A percentile compares a stretch with the other conserved stretches of the same genome.
phyloP scores from a whole-genome alignment of 371 early-diverging fungal genomes.

The Modicella reniformis region DNA sequence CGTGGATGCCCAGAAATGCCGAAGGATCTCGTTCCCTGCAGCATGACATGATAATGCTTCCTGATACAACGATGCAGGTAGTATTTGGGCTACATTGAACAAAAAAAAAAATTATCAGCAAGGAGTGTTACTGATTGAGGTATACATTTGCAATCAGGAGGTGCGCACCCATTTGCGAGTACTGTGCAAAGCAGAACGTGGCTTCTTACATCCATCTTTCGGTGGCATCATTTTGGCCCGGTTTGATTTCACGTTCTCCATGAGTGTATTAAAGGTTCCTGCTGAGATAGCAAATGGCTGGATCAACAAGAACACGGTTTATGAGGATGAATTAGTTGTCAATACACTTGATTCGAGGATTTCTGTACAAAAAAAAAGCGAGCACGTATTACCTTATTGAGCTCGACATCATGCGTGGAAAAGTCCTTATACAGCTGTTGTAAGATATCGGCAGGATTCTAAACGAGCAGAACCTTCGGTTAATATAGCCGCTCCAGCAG shows the following conservation, averaged over 20 bases:
- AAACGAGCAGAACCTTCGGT: not conserved
- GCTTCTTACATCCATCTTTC: constrained; percentile 47
- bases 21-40: constrained; percentile 71
- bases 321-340: not conserved
- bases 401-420: constrained; percentile 20
- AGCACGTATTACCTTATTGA: constrained; percentile 30
- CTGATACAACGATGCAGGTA: constrained; percentile 60
- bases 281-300: constrained; percentile 40
- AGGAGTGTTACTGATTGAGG: no score
- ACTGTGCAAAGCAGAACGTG: not conserved
- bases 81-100: constrained; percentile 39
- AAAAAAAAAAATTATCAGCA: not conserved
- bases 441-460: constrained; percentile 39
- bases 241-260: constrained; percentile 44
- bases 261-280: constrained; percentile 33
- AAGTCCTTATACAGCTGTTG: constrained; percentile 30
- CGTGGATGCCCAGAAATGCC: constrained; percentile 72
- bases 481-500: no score
- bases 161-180: no score
- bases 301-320: no score
- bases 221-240: constrained; percentile 52
- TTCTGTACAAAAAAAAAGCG: not conserved
- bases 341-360: not conserved
- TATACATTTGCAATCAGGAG: no score
- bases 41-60: constrained; percentile 65